phyloP scores from a whole-genome alignment of 805 yeast genomes.

The Allodekkera sacchari region DNA sequence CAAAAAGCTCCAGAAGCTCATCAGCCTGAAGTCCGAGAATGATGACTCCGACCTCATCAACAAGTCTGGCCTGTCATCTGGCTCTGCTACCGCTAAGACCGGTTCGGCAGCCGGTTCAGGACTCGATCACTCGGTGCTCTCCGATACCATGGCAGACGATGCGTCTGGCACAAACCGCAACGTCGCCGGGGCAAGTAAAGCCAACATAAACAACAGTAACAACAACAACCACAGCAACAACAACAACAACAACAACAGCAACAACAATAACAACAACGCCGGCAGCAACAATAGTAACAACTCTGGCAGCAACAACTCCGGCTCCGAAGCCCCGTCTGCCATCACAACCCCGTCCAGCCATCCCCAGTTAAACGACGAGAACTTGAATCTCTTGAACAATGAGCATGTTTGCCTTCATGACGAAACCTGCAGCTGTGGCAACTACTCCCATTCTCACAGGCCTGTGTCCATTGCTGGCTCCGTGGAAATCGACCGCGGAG shows the following conservation, averaged over 20 bases:
- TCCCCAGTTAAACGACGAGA: slow-evolving; percentile 20
- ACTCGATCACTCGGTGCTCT: background rate
- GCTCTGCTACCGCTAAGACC: no score
- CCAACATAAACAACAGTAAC: background rate
- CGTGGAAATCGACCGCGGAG: slow-evolving; percentile 38
- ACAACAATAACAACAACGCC: background rate
- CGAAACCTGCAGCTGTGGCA: slow-evolving; percentile 53
- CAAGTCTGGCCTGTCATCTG: no score
- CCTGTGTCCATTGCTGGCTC: slow-evolving; percentile 64
- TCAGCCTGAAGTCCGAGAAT: slow-evolving; percentile 43
- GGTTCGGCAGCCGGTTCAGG: no score
- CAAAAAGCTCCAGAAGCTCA: slow-evolving; percentile 52
- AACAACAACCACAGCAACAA: background rate
- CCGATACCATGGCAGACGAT: background rate
- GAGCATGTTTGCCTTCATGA: slow-evolving; percentile 28
- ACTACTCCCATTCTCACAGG: slow-evolving; percentile 44
- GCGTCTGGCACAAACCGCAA: background rate
- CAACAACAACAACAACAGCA: slow-evolving; percentile 1
- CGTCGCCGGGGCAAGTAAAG: background rate
- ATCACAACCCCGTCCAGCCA: background rate
- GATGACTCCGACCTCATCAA: no score
- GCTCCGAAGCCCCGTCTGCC: background rate
- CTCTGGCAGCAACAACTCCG: background rate
- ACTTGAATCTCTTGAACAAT: slow-evolving; percentile 21
- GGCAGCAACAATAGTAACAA: background rate